phyloP scores from a whole-genome alignment of 2,329 filamentous ascomycete genomes.

The Leptographium lundbergii region DNA sequence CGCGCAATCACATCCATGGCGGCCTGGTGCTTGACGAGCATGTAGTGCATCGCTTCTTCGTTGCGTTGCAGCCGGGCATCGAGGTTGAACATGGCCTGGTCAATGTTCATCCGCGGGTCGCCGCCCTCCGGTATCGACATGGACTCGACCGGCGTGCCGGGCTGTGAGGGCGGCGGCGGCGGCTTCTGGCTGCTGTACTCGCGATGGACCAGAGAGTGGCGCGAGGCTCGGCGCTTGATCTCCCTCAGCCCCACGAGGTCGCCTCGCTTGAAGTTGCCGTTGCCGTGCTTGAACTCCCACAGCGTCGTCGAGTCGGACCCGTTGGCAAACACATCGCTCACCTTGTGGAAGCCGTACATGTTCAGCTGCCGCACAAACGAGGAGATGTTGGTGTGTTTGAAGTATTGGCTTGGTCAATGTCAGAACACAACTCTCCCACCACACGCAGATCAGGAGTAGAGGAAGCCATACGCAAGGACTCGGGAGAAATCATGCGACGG shows the following conservation, averaged over 20 bases:
- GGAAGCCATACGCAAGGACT: conserved; percentile 68
- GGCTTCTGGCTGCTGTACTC: conserved; percentile 76
- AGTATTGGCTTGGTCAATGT: conserved; percentile 62
- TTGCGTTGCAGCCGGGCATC: conserved; percentile 62
- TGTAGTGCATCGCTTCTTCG: conserved; percentile 69
- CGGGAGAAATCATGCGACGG: conserved; percentile 96
- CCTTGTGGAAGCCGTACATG: conserved; percentile 99
- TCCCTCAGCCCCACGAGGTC: conserved; percentile 84
- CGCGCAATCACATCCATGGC: conserved; percentile 70
- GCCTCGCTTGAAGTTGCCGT: conserved; percentile 91
- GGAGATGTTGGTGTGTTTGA: conserved; percentile 98
- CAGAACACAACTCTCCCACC: conserved; percentile 6
- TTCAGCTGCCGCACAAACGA: conserved; percentile 96
- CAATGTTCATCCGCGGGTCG: conserved; percentile 65
- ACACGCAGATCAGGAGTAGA: background rate
- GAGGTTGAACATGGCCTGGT: conserved; percentile 74
- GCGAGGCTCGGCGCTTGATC: conserved; percentile 87
- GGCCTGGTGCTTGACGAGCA: conserved; percentile 70
- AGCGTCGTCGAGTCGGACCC: conserved; percentile 84
- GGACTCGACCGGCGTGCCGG: conserved; percentile 73
- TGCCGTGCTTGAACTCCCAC: conserved; percentile 98
- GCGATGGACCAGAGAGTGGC: conserved; percentile 84
- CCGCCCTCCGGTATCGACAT: conserved; percentile 62
- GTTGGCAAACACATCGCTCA: conserved; percentile 96
- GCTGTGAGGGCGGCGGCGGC: conserved; percentile 53